phyloP scores from a whole-genome alignment of 345 rosid genomes.

The Eutrema japonicum region DNA sequence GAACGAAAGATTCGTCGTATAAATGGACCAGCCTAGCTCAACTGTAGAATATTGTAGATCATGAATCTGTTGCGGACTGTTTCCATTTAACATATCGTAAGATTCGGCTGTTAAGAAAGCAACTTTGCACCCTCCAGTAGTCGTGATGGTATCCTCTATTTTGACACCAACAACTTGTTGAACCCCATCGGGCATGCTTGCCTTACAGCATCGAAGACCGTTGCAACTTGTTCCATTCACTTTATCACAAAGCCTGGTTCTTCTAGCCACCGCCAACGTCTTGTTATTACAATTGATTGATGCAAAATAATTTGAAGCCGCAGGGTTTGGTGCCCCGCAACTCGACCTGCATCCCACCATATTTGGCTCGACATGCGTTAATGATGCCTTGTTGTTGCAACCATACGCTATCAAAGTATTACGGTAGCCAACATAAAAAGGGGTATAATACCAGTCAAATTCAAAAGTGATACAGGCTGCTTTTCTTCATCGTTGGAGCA shows the following conservation, averaged over 20 bases:
- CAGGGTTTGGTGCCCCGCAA: constrained; percentile 16
- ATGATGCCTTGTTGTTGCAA: constrained; percentile 33
- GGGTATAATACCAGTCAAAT: constrained; percentile 35
- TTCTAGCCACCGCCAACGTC: no score
- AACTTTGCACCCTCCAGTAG: not conserved
- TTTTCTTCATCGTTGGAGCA: constrained; percentile 21
- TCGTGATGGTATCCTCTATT: not conserved
- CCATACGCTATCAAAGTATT: constrained; percentile 45
- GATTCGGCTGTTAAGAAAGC: not conserved
- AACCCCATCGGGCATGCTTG: constrained; percentile 9
- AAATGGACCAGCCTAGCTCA: not conserved
- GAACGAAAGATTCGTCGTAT: not conserved
- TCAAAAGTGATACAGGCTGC: not conserved
- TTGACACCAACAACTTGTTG: not conserved
- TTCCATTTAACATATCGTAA: not conserved
- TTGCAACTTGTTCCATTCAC: constrained; percentile 16
- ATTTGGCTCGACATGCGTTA: constrained; percentile 7
- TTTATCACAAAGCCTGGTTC: no score
- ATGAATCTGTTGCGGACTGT: not conserved
- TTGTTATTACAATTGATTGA: not conserved
- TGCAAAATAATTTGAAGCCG: not conserved
- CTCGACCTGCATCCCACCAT: constrained; percentile 44
- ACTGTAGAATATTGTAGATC: not conserved
- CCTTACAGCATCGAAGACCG: constrained; percentile 46
- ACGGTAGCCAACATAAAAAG: not conserved